A percentile compares a stretch with the other conserved stretches of the same genome.
These are phyloP conservation scores for Solanum chacoense DNA, from an alignment of 305 asterid species.

Conservation along the genomic window DNA sequence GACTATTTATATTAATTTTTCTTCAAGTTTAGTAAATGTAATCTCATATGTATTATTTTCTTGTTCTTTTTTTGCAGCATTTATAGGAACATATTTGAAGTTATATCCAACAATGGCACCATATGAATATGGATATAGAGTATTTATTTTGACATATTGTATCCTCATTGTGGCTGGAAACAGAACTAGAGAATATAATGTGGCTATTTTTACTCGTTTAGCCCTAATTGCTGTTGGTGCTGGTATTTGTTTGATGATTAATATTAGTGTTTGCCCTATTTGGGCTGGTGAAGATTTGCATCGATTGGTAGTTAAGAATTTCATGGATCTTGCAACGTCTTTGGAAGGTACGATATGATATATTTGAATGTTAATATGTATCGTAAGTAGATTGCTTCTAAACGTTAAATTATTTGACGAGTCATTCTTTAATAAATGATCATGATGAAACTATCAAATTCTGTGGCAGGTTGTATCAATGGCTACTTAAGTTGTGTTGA, in stretches of 20 bases:
- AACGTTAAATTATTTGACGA: not conserved
- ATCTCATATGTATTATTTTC: not conserved
- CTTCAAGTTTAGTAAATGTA: not conserved
- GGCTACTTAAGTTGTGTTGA: constrained; percentile 28
- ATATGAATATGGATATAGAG: constrained; percentile 40
- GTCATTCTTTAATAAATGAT: not conserved
- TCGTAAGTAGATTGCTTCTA: not conserved
- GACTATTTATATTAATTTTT: not conserved
- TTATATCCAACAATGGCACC: constrained; percentile 36
- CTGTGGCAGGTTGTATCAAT: constrained; percentile 25
- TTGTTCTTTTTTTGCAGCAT: constrained; percentile 9
- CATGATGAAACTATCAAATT: not conserved
- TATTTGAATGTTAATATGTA: not conserved
- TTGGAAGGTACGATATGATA: constrained; percentile 16
- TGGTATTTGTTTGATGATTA: constrained; percentile 22
- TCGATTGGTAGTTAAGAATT: constrained; percentile 28
- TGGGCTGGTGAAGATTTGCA: constrained; percentile 50
- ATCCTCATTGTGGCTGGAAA: constrained; percentile 36
- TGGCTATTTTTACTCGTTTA: constrained; percentile 22
- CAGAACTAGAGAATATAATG: constrained; percentile 4
- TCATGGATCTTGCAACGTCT: constrained; percentile 31
- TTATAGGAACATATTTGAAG: constrained; percentile 26
- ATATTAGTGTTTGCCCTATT: constrained; percentile 27
- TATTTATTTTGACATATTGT: constrained; percentile 36
- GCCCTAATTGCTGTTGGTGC: constrained; percentile 39